Percentiles rank a stretch among this genome's conserved stretches.
phyloP scores from a whole-genome alignment of 495 filamentous ascomycete species.

The Hamigera avellanea region DNA sequence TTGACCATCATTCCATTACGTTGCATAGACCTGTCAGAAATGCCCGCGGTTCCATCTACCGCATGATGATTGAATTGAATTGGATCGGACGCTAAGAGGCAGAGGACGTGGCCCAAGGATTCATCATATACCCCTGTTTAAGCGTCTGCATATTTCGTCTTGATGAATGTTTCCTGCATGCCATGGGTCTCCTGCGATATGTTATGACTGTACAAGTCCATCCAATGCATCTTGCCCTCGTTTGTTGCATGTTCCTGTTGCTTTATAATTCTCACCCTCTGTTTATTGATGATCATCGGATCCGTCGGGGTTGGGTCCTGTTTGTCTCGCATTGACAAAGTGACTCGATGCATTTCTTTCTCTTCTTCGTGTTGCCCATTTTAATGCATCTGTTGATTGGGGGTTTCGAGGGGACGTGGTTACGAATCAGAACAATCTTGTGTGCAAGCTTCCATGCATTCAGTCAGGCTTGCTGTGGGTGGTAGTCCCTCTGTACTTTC shows the following conservation, averaged over 20 bases:
- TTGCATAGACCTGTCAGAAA: slow-evolving; percentile 32
- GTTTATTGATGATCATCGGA: no score
- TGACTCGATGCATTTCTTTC: no score
- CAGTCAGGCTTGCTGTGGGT: no score
- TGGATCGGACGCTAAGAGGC: slow-evolving; percentile 5
- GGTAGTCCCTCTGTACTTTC: no score
- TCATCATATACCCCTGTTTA: slow-evolving; percentile 34
- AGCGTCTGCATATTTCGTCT: slow-evolving; percentile 28
- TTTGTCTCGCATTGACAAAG: no score
- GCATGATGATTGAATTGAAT: slow-evolving; percentile 16
- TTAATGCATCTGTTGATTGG: no score
- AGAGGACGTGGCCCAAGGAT: slow-evolving; percentile 12
- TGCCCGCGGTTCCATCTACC: slow-evolving; percentile 15
- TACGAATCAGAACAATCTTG: no score
- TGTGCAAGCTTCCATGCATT: no score
- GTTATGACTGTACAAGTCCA: slow-evolving; percentile 10
- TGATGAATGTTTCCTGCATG: slow-evolving; percentile 13
- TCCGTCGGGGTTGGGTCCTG: no score
- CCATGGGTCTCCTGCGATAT: slow-evolving; percentile 9
- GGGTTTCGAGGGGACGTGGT: no score
- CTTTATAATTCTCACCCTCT: background rate
- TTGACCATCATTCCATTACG: slow-evolving; percentile 15
- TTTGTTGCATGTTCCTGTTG: background rate
- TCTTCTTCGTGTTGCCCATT: no score
- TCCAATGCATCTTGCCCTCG: slow-evolving; percentile 4